These are phyloP conservation scores for Colletotrichum costaricense DNA, from an alignment of 2,329 filamentous ascomycete genomes.

Conservation along the genomic window DNA sequence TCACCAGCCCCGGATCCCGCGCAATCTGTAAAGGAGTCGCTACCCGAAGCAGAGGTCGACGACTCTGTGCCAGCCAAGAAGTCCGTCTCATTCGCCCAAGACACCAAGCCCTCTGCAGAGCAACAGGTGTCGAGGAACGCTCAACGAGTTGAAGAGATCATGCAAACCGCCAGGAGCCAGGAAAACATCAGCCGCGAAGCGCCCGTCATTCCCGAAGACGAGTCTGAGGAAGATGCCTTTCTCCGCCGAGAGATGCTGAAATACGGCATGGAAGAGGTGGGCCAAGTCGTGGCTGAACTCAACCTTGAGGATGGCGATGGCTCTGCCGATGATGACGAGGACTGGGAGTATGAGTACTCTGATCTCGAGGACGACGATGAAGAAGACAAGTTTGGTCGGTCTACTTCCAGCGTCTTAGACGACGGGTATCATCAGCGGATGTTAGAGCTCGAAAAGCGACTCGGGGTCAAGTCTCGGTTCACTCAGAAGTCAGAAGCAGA, in stretches of 20 bases:
- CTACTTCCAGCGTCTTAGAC: conserved; percentile 73
- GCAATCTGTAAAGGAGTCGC: neutral
- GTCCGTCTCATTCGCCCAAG: conserved; percentile 71
- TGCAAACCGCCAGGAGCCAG: conserved; percentile 66
- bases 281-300: conserved; percentile 91
- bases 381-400: conserved; percentile 82
- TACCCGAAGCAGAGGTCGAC: conserved; percentile 3
- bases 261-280: conserved; percentile 90
- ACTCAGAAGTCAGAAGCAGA: conserved; percentile 50
- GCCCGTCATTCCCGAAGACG: conserved; percentile 76
- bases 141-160: conserved; percentile 65
- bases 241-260: conserved; percentile 89
- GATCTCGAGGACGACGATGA: conserved; percentile 70
- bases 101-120: conserved; percentile 63
- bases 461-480: conserved; percentile 68
- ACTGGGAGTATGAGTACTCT: conserved; percentile 60
- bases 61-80: conserved; percentile 55
- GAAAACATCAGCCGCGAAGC: conserved; percentile 57
- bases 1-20: neutral
- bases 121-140: conserved; percentile 53
- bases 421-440: conserved; percentile 85
- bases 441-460: conserved; percentile 83
- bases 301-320: conserved; percentile 78
- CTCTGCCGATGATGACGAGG: conserved; percentile 62
- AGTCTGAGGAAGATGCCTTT: conserved; percentile 82